phyloP scores from a whole-genome alignment of 1,139 yeast species.

The Yamadazyma spencermartinsiae region DNA sequence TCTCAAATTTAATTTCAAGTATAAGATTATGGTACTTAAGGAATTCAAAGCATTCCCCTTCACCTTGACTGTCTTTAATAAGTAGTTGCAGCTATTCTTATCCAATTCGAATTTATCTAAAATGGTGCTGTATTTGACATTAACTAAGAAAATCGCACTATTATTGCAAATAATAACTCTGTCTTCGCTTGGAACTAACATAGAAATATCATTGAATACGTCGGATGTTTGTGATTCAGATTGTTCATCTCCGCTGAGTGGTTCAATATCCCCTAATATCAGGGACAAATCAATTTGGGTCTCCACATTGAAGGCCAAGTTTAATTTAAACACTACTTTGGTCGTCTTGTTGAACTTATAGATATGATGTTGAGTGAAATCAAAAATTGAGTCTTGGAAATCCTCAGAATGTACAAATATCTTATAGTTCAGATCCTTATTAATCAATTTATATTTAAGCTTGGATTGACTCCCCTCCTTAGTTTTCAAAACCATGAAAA shows the following conservation, averaged over 20 bases:
- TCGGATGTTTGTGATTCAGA: background rate
- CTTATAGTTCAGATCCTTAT: conserved; percentile 3
- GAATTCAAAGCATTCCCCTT: conserved; percentile 44
- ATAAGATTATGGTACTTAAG: conserved; percentile 43
- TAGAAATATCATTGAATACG: conserved; percentile 15
- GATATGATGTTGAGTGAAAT: conserved; percentile 8
- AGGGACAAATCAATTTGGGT: conserved; percentile 23
- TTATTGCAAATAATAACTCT: conserved; percentile 44
- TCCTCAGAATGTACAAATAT: conserved; percentile 4
- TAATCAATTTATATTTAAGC: conserved; percentile 8
- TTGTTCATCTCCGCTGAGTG: background rate
- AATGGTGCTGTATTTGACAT: conserved; percentile 44
- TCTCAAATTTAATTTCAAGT: conserved; percentile 40
- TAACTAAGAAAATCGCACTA: conserved; percentile 42
- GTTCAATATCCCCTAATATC: conserved; percentile 16
- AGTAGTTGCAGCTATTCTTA: conserved; percentile 23
- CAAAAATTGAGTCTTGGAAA: conserved; percentile 9
- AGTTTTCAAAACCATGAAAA: background rate
- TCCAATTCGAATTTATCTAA: conserved; percentile 35
- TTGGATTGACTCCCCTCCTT: background rate
- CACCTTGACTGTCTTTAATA: conserved; percentile 40
- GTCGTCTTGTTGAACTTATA: conserved; percentile 10
- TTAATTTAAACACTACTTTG: conserved; percentile 11
- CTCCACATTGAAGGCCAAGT: conserved; percentile 23
- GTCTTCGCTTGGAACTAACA: conserved; percentile 43